A percentile compares a stretch with the other conserved stretches of the same genome.
phyloP scores from a whole-genome alignment of 305 asterid genomes.

The Fraxinus paxiana region DNA sequence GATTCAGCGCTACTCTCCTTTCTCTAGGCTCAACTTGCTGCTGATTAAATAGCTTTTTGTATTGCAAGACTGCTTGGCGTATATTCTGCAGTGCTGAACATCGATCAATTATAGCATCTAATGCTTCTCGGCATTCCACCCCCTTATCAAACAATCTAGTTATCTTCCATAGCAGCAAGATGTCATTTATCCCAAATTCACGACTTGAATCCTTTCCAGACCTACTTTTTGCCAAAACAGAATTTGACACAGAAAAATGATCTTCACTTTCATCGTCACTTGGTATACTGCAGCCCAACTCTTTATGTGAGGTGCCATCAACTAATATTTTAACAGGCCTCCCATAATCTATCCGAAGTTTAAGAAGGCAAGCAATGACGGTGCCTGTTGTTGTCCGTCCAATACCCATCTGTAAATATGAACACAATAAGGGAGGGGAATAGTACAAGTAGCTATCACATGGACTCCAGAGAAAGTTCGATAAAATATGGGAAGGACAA shows the following conservation, averaged over 20 bases:
- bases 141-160: conserved; percentile 96
- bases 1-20: conserved; percentile 89
- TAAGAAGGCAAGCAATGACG: conserved; percentile 91
- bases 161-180: conserved; percentile 81
- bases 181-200: conserved; percentile 93
- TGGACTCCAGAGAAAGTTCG: conserved; percentile 13
- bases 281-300: conserved; percentile 34
- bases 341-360: conserved; percentile 83
- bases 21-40: conserved; percentile 96
- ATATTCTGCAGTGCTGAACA: conserved; percentile 95
- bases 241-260: conserved; percentile 36
- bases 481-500: conserved; percentile 12
- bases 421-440: conserved; percentile 20
- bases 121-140: conserved; percentile 92
- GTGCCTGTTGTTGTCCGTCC: conserved; percentile 99
- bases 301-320: conserved; percentile 47
- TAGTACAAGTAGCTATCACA: conserved; percentile 27
- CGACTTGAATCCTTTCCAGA: conserved; percentile 45
- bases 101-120: conserved; percentile 86
- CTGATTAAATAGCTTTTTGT: conserved; percentile 82
- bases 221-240: conserved; percentile 40
- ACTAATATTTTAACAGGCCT: conserved; percentile 71
- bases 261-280: conserved; percentile 59
- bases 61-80: conserved; percentile 96
- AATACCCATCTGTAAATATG: conserved; percentile 76